Evolutionary conservation across 371 early-diverging fungal genomes (phyloP).

Genomic region (Mortierella sp.): DNA sequence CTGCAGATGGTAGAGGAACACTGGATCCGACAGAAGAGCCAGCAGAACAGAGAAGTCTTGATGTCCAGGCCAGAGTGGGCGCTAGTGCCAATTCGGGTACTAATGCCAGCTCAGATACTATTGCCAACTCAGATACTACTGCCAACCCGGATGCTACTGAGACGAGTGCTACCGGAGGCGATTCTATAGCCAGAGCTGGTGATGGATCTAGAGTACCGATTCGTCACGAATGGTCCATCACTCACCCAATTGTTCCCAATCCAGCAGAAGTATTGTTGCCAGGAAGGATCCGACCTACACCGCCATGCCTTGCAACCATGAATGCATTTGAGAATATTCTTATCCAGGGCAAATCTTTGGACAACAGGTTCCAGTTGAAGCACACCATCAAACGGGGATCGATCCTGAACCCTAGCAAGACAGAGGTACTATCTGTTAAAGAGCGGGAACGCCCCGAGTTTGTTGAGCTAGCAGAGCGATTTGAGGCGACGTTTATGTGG

Average conservation of each 20-base stretch:
- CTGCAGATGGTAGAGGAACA: neutral
- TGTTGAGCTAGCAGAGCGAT: constrained; percentile 35
- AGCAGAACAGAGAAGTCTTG: neutral
- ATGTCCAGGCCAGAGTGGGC: neutral
- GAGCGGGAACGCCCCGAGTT: constrained; percentile 35
- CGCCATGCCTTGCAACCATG: constrained; percentile 37
- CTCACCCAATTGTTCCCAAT: constrained; percentile 6
- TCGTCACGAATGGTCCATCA: neutral
- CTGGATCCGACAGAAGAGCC: neutral
- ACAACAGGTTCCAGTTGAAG: constrained; percentile 19
- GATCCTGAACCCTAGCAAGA: neutral
- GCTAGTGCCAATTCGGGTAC: neutral
- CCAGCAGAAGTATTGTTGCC: constrained; percentile 12
- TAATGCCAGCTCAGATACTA: too few relatives aligned
- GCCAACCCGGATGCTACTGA: too few relatives aligned
- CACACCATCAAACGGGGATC: constrained; percentile 3
- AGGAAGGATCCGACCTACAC: constrained; percentile 36
- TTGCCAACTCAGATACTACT: neutral
- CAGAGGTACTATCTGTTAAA: constrained; percentile 10
- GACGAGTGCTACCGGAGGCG: too few relatives aligned
- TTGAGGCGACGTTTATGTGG: constrained; percentile 47
- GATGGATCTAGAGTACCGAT: too few relatives aligned
- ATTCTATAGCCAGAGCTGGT: too few relatives aligned
- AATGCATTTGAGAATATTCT: constrained; percentile 27
- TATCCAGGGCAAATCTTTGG: constrained; percentile 13